phyloP scores from a whole-genome alignment of 2,329 filamentous ascomycete species.

The Penicillium sp. region DNA sequence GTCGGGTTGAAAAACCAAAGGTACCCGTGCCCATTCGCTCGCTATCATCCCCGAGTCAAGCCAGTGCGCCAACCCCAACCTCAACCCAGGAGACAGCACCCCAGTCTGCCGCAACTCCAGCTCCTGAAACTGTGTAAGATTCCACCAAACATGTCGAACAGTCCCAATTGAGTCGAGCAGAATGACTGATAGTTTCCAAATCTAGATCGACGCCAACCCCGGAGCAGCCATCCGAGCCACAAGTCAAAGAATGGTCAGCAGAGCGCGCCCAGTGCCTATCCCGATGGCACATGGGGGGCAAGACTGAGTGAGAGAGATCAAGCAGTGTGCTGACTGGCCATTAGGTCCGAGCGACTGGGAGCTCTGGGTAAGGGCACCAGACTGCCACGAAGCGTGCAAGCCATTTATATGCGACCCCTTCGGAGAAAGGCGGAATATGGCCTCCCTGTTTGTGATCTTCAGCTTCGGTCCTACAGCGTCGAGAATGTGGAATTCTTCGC shows the following conservation, averaged over 20 bases:
- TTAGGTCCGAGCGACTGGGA: conserved; percentile 39
- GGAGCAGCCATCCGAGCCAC: conserved; percentile 14
- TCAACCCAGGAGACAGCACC: conserved; percentile 4
- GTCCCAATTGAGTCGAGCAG: background rate
- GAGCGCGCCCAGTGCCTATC: background rate
- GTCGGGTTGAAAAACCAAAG: conserved; percentile 4
- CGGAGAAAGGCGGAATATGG: conserved; percentile 72
- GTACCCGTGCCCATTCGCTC: conserved; percentile 18
- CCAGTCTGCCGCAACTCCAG: background rate
- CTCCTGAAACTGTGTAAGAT: conserved; percentile 13
- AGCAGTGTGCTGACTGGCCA: conserved; percentile 4
- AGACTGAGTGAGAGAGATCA: background rate
- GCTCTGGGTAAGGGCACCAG: conserved; percentile 47
- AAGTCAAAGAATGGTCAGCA: conserved; percentile 33
- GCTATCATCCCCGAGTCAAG: conserved; percentile 22
- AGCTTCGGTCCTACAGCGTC: conserved; percentile 85
- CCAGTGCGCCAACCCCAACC: conserved; percentile 15
- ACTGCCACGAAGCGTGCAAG: conserved; percentile 76
- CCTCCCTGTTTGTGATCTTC: conserved; percentile 83
- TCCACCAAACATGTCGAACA: background rate
- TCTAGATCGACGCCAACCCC: conserved; percentile 11
- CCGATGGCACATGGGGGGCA: background rate
- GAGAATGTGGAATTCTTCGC: conserved; percentile 91
- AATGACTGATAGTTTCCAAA: conserved; percentile 5
- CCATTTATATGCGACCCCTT: conserved; percentile 80